Conservation (phyloP, 257 asterid genomes). For the Lantana camara region DNA sequence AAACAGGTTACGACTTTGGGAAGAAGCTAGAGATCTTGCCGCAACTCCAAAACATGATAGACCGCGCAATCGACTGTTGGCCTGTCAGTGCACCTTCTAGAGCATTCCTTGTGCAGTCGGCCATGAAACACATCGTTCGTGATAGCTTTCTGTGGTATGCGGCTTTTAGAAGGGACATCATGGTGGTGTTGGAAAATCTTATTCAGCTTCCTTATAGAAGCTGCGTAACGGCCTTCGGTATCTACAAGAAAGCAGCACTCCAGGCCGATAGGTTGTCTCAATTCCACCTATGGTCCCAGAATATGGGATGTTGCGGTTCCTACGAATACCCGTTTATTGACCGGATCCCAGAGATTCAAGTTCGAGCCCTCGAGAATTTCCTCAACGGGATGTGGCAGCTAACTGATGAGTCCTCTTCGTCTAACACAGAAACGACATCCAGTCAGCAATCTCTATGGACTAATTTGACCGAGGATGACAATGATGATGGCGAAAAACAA, state of each 20-base stretch:
- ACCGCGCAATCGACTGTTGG: constrained; percentile 57
- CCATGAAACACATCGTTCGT: constrained; percentile 56
- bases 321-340: constrained; percentile 61
- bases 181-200: constrained; percentile 51
- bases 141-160: constrained; percentile 56
- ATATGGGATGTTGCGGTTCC: constrained; percentile 51
- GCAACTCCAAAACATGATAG: constrained; percentile 58
- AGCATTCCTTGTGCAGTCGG: constrained; percentile 47
- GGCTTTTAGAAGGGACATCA: constrained; percentile 41
- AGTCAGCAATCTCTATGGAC: constrained; percentile 32
- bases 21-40: constrained; percentile 49
- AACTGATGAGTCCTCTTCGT: constrained; percentile 47
- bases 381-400: constrained; percentile 67
- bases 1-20: constrained; percentile 30
- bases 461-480: constrained; percentile 1
- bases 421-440: constrained; percentile 23
- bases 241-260: constrained; percentile 59
- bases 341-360: constrained; percentile 53
- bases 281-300: constrained; percentile 55
- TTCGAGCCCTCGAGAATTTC: constrained; percentile 56
- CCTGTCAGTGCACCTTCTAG: constrained; percentile 49
- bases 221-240: constrained; percentile 47
- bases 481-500: constrained; percentile 13
- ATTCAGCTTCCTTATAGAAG: constrained; percentile 49
- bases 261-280: constrained; percentile 51